phyloP scores from a whole-genome alignment of 2,329 filamentous ascomycete species.

The Penicillium sp. region DNA sequence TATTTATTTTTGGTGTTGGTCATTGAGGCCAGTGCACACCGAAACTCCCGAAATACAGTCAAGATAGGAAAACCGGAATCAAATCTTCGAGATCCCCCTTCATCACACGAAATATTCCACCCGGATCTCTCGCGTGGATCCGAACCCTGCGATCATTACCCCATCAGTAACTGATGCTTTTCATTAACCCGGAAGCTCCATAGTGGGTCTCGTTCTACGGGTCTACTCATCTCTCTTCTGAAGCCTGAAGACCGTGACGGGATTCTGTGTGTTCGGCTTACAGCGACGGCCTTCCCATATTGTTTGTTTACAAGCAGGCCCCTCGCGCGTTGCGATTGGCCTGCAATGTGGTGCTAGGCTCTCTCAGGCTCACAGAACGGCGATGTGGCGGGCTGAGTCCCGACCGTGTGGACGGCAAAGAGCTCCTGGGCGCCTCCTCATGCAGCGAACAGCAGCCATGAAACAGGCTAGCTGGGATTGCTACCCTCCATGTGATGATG shows the following conservation, averaged over 20 bases:
- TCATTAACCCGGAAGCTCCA: neutral
- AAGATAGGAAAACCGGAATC: neutral
- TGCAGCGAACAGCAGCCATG: neutral
- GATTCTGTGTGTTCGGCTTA: neutral
- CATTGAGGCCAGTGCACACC: neutral
- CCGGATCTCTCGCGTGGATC: neutral
- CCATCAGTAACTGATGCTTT: neutral
- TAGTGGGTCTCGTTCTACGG: neutral
- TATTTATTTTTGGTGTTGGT: neutral
- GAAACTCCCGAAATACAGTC: neutral
- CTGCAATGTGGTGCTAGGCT: neutral
- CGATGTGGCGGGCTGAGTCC: constrained; percentile 9
- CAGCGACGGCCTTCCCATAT: neutral
- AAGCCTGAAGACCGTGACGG: constrained; percentile 3
- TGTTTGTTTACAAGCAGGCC: constrained; percentile 1
- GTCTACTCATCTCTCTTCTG: neutral
- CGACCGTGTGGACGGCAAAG: neutral
- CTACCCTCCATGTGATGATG: neutral
- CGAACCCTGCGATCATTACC: neutral
- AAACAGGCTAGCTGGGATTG: neutral
- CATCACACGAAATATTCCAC: neutral
- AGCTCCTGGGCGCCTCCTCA: neutral
- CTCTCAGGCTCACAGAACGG: neutral
- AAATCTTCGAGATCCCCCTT: neutral
- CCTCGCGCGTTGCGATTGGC: constrained; percentile 2